Base-by-base conservation (phyloP, 345 rosid genomes). In the Turritis glabra region DNA sequence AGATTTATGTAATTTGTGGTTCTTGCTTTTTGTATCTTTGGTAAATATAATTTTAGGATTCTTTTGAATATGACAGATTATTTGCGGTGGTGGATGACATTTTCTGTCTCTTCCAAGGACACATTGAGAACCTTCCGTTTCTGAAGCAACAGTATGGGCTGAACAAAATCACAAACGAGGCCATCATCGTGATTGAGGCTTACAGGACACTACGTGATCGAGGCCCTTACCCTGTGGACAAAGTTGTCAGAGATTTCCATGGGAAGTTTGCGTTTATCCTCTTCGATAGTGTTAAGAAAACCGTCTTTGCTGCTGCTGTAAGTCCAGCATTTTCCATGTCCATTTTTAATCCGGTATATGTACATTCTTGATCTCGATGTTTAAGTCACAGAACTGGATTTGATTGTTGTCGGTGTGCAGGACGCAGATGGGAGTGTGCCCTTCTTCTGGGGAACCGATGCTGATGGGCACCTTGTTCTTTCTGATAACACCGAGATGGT, bases 361-460 rank as follows among this genome's bases (percentile, higher is more conserved):
- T 9, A 17, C 11, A 7, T 17, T 69, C 73, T 18, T 30, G n/a
- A n/a, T n/a, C n/a, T n/a, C n/a, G n/a, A 30, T 30, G 33, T 5
- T 30, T 30, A 30, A 30, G 33, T 5, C 33, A 30, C 33, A 30
- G 8, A 30, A 30, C 33, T 11, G 9, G 27, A 10, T 47, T 46
- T 52, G 14, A 3, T 32, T 23, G 63, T 27, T 43, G 14, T 63
- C 62, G 0, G 48, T 67, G 6, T 74, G 80, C 85, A 92, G 99
- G 97, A 92, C 74, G 86, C 83, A 52, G 98, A 96, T 78, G 97
- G 88, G 46, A 85, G 82, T 77, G 94, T 90, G 52, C 96, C 96
- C 2, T 90, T 96, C 80, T 92, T 84, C 73, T 89, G 97, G 98
- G 97, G 99, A 67, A 81, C 75, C 15, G 99, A 95, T 81, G 80